Percentiles rank a stretch among this genome's conserved stretches.
Evolutionary conservation across 2,329 filamentous ascomycete genomes (phyloP).

Genomic region (Zymoseptoria brevis): DNA sequence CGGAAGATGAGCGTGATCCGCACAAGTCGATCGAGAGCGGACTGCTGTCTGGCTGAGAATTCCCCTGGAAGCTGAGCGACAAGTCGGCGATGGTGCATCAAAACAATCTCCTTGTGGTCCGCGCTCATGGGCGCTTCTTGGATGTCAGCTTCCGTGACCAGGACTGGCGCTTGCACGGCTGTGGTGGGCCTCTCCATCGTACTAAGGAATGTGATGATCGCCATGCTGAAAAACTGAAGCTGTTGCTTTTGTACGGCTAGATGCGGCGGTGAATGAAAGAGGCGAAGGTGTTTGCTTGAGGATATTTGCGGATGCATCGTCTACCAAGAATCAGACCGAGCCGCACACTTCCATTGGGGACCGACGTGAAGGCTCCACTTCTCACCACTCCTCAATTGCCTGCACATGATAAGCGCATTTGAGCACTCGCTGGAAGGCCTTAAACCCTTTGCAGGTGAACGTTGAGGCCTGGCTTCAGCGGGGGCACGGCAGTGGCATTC

Average conservation of each 20-base stretch:
- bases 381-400: background rate
- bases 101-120: background rate
- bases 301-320: background rate
- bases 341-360: background rate
- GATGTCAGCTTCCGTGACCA: background rate
- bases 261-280: background rate
- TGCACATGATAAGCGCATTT: background rate
- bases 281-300: background rate
- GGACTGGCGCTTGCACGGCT: background rate
- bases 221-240: background rate
- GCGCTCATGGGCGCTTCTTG: background rate
- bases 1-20: background rate
- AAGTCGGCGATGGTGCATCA: background rate
- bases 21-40: background rate
- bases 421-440: background rate
- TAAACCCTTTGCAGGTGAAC: background rate
- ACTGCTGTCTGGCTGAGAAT: background rate
- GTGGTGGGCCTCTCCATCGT: background rate
- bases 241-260: background rate
- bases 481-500: too few relatives aligned
- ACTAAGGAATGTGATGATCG: background rate
- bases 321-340: background rate
- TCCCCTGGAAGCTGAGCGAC: background rate
- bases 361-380: background rate
- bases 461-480: background rate